These are phyloP conservation scores for Scalesia atractyloides DNA, from an alignment of 129 eudicot species.

Conservation along the genomic window DNA sequence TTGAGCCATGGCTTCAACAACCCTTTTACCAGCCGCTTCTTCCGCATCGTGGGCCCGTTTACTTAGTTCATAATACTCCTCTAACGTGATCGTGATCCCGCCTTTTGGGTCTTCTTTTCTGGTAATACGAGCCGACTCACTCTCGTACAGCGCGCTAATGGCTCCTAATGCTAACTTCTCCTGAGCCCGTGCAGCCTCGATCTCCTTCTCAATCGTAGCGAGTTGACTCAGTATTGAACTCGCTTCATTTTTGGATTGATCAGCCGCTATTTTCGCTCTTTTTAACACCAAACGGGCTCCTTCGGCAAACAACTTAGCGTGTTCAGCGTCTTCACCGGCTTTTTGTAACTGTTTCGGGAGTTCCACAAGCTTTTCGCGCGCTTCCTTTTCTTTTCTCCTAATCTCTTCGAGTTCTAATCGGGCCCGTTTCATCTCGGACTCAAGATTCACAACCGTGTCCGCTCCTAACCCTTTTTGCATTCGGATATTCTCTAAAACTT, in stretches of 20 bases:
- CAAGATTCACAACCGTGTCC: slow-evolving; percentile 69
- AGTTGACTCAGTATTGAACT: slow-evolving; percentile 51
- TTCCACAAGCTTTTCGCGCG: slow-evolving; percentile 65
- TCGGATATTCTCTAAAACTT: slow-evolving; percentile 48
- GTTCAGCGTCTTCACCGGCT: slow-evolving; percentile 64
- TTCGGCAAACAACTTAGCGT: slow-evolving; percentile 55
- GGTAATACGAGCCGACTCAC: slow-evolving; percentile 54
- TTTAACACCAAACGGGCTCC: slow-evolving; percentile 51
- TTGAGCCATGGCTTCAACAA: slow-evolving; percentile 59
- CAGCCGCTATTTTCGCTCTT: slow-evolving; percentile 71
- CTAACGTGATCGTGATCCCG: slow-evolving; percentile 68
- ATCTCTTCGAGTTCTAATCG: slow-evolving; percentile 51
- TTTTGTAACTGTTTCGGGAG: slow-evolving; percentile 70
- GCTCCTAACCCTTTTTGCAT: slow-evolving; percentile 84
- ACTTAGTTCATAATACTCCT: slow-evolving; percentile 81
- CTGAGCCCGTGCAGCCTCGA: slow-evolving; percentile 79
- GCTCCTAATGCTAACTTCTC: slow-evolving; percentile 84
- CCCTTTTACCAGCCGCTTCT: slow-evolving; percentile 61
- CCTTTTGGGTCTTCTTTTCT: slow-evolving; percentile 48
- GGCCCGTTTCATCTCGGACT: slow-evolving; percentile 61
- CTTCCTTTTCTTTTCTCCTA: slow-evolving; percentile 64
- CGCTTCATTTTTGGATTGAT: slow-evolving; percentile 59
- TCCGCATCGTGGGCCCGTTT: slow-evolving; percentile 80
- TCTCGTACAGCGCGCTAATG: slow-evolving; percentile 64
- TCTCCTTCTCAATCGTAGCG: slow-evolving; percentile 67